Conservation (phyloP, 1,139 yeast species). For the Yamadazyma diospyri region DNA sequence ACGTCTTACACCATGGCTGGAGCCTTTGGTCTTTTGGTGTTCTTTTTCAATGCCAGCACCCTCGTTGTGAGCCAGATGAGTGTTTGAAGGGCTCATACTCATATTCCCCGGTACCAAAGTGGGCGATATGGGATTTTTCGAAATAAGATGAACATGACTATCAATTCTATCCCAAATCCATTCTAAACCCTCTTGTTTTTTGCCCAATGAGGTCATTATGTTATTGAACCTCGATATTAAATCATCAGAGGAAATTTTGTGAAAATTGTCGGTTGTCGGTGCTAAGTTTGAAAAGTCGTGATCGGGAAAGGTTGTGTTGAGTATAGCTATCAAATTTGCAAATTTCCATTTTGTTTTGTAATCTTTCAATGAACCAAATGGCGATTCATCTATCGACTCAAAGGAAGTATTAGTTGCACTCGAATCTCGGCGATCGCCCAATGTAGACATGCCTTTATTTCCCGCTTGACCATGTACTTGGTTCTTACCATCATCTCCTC, state of each 20-base stretch:
- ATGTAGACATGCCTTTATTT: neutral
- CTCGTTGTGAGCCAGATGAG: constrained; percentile 1
- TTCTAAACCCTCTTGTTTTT: constrained; percentile 42
- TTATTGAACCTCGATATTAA: constrained; percentile 77
- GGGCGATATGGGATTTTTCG: constrained; percentile 15
- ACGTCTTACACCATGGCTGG: constrained; percentile 7
- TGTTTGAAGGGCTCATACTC: neutral
- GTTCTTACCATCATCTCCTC: neutral
- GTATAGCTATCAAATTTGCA: constrained; percentile 84
- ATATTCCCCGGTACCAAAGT: constrained; percentile 7
- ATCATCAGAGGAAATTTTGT: constrained; percentile 41
- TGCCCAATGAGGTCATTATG: constrained; percentile 76
- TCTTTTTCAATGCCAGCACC: too few species aligned
- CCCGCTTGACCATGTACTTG: neutral
- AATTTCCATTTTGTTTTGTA: constrained; percentile 83
- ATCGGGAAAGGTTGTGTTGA: constrained; percentile 92
- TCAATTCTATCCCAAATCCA: constrained; percentile 91
- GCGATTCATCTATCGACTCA: constrained; percentile 55
- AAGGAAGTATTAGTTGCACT: constrained; percentile 17
- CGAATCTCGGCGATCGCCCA: constrained; percentile 14
- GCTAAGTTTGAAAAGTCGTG: constrained; percentile 87
- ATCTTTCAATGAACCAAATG: constrained; percentile 89
- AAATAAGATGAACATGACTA: constrained; percentile 70
- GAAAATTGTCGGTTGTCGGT: constrained; percentile 73
- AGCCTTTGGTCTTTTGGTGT: neutral